Percentiles rank a stretch among this genome's conserved stretches.
phyloP scores from a whole-genome alignment of 2,329 filamentous ascomycete species.

The Magnaporthiopsis rhizophila region DNA sequence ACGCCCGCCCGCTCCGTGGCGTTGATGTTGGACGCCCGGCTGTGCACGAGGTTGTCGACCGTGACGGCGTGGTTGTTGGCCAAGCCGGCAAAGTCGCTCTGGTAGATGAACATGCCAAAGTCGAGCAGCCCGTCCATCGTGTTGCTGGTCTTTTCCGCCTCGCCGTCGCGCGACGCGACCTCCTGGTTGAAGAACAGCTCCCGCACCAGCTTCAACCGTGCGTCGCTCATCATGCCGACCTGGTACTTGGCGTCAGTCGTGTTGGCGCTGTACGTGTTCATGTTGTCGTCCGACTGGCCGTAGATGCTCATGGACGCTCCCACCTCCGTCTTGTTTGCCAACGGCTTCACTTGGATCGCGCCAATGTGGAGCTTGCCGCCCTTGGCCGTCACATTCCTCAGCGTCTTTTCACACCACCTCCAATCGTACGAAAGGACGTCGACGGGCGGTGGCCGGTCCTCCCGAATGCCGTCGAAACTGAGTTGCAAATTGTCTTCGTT shows the following conservation, averaged over 20 bases:
- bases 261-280: not conserved
- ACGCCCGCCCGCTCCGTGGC: conserved; percentile 13
- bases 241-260: not conserved
- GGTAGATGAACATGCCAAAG: not conserved
- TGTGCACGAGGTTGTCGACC: conserved; percentile 6
- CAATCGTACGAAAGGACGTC: not conserved
- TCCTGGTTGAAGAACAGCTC: not conserved
- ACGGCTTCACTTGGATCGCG: not conserved
- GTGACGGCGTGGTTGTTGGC: conserved; percentile 11
- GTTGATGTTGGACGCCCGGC: conserved; percentile 8
- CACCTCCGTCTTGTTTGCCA: not conserved
- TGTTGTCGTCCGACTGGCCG: not conserved
- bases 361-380: not conserved
- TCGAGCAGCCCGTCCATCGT: not conserved
- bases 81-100: conserved; percentile 11
- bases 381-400: not conserved
- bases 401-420: not conserved
- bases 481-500: not conserved
- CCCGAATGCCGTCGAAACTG: not conserved
- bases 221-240: not conserved
- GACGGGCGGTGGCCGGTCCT: not conserved
- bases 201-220: not conserved
- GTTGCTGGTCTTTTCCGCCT: not conserved
- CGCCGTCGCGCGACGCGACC: not conserved
- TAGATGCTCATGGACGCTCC: not conserved